phyloP scores from a whole-genome alignment of 768 basidiomycete genomes.

The Kwoniella newhampshirensis region DNA sequence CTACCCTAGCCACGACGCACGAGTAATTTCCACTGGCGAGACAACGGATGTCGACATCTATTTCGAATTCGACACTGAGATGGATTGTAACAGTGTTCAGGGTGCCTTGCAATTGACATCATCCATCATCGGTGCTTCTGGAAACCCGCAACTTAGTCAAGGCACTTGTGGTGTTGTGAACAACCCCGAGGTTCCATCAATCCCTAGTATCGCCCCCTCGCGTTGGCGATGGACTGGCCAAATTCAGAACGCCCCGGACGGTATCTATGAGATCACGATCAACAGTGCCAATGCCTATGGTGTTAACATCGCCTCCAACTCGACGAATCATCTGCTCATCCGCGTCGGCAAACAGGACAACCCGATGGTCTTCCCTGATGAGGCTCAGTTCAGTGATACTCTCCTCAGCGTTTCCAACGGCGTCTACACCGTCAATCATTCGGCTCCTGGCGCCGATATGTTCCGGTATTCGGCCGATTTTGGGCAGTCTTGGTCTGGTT shows the following conservation, averaged over 20 bases:
- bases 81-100: conserved; percentile 73
- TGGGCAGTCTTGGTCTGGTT: conserved; percentile 77
- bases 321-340: conserved; percentile 72
- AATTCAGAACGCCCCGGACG: conserved; percentile 72
- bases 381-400: conserved; percentile 66
- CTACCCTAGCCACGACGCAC: conserved; percentile 80
- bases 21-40: conserved; percentile 60
- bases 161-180: conserved; percentile 54
- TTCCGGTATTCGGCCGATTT: conserved; percentile 86
- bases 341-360: conserved; percentile 76
- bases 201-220: conserved; percentile 64
- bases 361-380: conserved; percentile 79
- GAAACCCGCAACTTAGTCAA: conserved; percentile 59
- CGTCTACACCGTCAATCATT: conserved; percentile 74
- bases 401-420: conserved; percentile 59
- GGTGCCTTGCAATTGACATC: conserved; percentile 65
- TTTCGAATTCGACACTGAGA: conserved; percentile 74
- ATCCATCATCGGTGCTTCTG: conserved; percentile 66
- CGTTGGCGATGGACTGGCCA: conserved; percentile 74
- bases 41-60: conserved; percentile 66
- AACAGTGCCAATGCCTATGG: conserved; percentile 59
- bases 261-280: conserved; percentile 72
- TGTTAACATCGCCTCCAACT: conserved; percentile 63
- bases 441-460: conserved; percentile 79
- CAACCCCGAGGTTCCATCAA: conserved; percentile 56